phyloP scores from a whole-genome alignment of 1,284 basidiomycete species.

The Ustilago cynodontis region DNA sequence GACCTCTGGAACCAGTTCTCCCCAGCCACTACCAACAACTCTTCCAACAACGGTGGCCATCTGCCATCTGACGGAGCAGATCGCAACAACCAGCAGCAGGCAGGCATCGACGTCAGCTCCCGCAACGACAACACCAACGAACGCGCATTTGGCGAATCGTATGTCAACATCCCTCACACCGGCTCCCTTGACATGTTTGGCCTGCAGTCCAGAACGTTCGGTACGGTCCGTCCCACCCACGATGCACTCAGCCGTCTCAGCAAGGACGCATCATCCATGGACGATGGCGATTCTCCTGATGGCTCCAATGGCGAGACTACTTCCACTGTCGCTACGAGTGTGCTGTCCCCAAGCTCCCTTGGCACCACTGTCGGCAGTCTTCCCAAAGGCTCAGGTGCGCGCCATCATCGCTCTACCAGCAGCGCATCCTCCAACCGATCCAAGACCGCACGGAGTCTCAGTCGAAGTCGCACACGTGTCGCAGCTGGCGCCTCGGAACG shows the following conservation, averaged over 20 bases:
- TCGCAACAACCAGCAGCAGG: conserved; percentile 8
- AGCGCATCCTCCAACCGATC: conserved; percentile 41
- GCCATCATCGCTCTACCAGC: conserved; percentile 47
- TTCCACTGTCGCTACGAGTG: conserved; percentile 51
- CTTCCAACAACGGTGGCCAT: conserved; percentile 17
- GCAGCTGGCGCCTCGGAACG: conserved; percentile 32
- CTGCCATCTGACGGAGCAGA: conserved; percentile 9
- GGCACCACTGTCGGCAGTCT: conserved; percentile 44
- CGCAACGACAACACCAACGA: conserved; percentile 15
- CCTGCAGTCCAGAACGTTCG: conserved; percentile 34
- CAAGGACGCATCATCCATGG: conserved; percentile 49
- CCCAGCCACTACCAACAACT: conserved; percentile 24
- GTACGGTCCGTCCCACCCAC: conserved; percentile 21
- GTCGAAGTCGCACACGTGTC: conserved; percentile 34
- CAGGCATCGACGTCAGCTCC: background rate
- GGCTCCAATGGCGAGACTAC: conserved; percentile 54
- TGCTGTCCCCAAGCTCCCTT: conserved; percentile 48
- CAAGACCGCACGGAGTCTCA: conserved; percentile 47
- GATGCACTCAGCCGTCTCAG: conserved; percentile 37
- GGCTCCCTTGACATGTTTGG: conserved; percentile 42
- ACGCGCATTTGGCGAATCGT: conserved; percentile 37
- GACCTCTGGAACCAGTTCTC: conserved; percentile 56
- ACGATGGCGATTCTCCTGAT: conserved; percentile 54
- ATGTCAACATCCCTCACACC: conserved; percentile 49
- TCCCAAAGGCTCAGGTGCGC: conserved; percentile 25